phyloP scores from a whole-genome alignment of 768 basidiomycete genomes.

The Kwoniella bestiolae region DNA sequence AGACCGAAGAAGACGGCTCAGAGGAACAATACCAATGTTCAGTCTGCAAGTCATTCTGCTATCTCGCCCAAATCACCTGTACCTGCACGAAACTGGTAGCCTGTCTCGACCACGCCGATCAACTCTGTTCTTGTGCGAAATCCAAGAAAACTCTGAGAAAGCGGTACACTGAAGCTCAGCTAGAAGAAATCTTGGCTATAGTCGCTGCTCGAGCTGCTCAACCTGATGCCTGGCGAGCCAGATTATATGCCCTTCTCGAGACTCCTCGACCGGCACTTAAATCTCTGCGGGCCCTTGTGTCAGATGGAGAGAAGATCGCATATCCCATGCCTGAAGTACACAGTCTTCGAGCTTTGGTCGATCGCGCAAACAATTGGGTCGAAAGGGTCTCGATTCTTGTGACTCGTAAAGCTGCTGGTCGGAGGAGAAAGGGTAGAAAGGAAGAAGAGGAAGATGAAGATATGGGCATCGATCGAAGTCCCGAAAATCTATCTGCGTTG shows the following conservation, averaged over 20 bases:
- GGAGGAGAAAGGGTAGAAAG: conserved; percentile 41
- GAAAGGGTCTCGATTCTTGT: conserved; percentile 61
- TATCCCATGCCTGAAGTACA: conserved; percentile 72
- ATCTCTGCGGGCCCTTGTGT: conserved; percentile 75
- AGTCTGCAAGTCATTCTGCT: conserved; percentile 91
- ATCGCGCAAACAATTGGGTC: conserved; percentile 83
- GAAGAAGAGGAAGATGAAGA: conserved; percentile 59
- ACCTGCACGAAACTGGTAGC: conserved; percentile 73
- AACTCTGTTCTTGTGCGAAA: conserved; percentile 71
- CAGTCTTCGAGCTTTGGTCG: conserved; percentile 76
- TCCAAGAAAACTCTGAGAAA: conserved; percentile 70
- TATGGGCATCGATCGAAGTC: conserved; percentile 67
- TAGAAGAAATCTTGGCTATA: conserved; percentile 69
- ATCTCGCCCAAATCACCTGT: conserved; percentile 89
- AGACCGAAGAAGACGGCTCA: conserved; percentile 77
- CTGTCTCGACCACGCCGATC: conserved; percentile 81
- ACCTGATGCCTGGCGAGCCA: conserved; percentile 75
- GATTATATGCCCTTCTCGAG: conserved; percentile 72
- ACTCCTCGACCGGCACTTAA: conserved; percentile 74
- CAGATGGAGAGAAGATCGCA: conserved; percentile 86
- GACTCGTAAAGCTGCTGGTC: conserved; percentile 41
- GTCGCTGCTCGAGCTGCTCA: conserved; percentile 73
- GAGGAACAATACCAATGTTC: conserved; percentile 97
- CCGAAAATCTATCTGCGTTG: conserved; percentile 72
- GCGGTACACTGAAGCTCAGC: conserved; percentile 78